Evolutionary conservation across 805 yeast species (phyloP), one percentile per base, ranked within the genome.

Genomic region (Geotrichum ghanense): DNA sequence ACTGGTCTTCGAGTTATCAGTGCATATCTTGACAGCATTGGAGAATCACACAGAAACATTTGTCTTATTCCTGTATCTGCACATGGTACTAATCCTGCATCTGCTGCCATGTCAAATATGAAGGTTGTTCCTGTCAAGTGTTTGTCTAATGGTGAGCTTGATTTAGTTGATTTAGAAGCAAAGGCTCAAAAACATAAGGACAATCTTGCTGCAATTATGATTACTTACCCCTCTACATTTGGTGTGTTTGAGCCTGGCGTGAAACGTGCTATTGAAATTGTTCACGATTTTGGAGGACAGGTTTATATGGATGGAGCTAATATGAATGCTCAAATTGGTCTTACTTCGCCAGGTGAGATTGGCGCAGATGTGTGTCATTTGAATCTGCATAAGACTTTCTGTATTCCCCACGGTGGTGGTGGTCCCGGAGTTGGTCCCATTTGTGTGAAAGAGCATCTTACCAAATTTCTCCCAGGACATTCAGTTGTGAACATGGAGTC

Each of bases 381-480:
- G 70, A 92, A 92, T 65, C 73, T 92, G 62, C 98, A 92, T 72
- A 92, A 92, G 70, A 92, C 98, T 1, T 92, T 92, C 72, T 88
- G 97, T 42, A 87, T 92, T 60, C 94, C 96, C 47, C 98, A 92
- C 60, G 98, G 98, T 60, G 98, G 98, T 62, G 98, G 98, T 63
- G 98, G 98, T 40, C 98, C 98, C 39, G 98, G 97, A 61, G 95
- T 88, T 58, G 98, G 97, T 17, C 97, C 97, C 45, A 92, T 92
- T 53, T 87, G 97, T 73, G 97, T 90, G 48, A 81, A 80, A 55
- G 68, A 73, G 44, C 95, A 87, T 64, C 71, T 92, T 57, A 75
- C 73, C 41, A 85, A 86, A 46, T 88, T 77, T 67, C 73, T 92
- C 57, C 98, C 98, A 42, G 70, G 72, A 12, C 97, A 92, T 66